Evolutionary conservation across 805 yeast species (phyloP).

Genomic region (Soucietia sequanensis): DNA sequence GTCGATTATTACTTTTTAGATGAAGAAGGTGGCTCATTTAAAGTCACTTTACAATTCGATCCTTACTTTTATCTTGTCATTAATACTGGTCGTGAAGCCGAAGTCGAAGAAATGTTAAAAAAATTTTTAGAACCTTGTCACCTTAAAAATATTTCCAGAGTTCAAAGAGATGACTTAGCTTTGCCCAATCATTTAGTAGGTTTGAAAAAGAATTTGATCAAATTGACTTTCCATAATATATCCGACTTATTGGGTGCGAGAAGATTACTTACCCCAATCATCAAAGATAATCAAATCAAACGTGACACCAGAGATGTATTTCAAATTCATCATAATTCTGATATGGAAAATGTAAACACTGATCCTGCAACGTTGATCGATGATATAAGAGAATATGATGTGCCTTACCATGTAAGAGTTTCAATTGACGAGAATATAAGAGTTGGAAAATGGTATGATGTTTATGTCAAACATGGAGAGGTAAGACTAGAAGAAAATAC

Average conservation of each 20-base stretch:
- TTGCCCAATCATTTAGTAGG: conserved; percentile 89
- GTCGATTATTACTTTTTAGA: conserved; percentile 94
- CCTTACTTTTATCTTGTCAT: conserved; percentile 83
- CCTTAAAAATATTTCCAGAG: conserved; percentile 54
- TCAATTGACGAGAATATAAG: conserved; percentile 86
- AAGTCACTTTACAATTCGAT: conserved; percentile 75
- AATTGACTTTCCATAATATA: conserved; percentile 71
- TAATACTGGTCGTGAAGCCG: conserved; percentile 59
- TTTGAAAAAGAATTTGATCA: conserved; percentile 58
- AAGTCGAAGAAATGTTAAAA: conserved; percentile 81
- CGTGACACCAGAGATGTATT: conserved; percentile 68
- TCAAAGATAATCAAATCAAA: conserved; percentile 62
- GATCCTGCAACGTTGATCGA: conserved; percentile 67
- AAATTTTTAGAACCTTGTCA: conserved; percentile 58
- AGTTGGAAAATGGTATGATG: conserved; percentile 95
- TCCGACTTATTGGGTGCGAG: conserved; percentile 75
- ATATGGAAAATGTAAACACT: conserved; percentile 25
- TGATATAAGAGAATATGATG: conserved; percentile 91
- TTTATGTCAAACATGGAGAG: conserved; percentile 59
- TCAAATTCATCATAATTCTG: conserved; percentile 40
- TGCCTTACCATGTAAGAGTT: conserved; percentile 94
- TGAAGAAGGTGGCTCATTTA: conserved; percentile 95
- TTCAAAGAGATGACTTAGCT: conserved; percentile 74
- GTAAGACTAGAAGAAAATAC: conserved; percentile 56
- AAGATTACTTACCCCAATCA: conserved; percentile 63